A percentile compares a stretch with the other conserved stretches of the same genome.
Conservation (phyloP, 257 asterid species). For the Plantago elongata region DNA sequence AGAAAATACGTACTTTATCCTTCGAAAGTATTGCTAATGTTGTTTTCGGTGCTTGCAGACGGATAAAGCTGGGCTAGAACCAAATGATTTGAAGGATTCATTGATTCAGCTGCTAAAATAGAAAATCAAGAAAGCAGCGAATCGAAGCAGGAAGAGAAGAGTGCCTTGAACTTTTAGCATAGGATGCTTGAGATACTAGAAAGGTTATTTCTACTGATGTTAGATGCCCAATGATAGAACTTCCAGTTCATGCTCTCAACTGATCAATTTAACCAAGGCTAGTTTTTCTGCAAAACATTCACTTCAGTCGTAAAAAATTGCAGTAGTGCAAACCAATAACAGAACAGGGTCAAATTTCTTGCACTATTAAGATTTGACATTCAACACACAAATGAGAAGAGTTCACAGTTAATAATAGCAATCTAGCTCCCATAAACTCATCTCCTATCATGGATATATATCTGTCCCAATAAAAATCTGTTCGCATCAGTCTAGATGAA, state of each 20-base stretch:
- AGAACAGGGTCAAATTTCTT: not conserved
- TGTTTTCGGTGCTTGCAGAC: slow-evolving; percentile 36
- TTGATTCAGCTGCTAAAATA: slow-evolving; percentile 33
- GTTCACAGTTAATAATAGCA: not conserved
- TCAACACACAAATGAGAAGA: not conserved
- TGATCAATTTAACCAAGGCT: too few relatives aligned
- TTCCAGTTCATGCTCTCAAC: too few relatives aligned
- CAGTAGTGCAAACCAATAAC: not conserved
- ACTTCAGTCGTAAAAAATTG: too few relatives aligned
- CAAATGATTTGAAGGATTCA: slow-evolving; percentile 38
- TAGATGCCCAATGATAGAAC: too few relatives aligned
- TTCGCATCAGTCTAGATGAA: not conserved
- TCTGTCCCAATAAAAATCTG: not conserved
- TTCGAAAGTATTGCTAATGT: slow-evolving; percentile 6
- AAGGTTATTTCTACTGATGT: too few relatives aligned
- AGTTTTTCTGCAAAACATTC: too few relatives aligned
- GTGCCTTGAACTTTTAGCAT: not conserved
- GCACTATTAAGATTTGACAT: slow-evolving; percentile 7
- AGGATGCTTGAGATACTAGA: not conserved
- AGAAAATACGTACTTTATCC: not conserved
- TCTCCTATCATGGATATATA: not conserved
- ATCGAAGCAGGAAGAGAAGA: slow-evolving; percentile 10
- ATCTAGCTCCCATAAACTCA: not conserved
- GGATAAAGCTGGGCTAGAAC: slow-evolving; percentile 25
- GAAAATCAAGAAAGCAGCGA: not conserved